These are phyloP conservation scores for Beta vulgaris DNA, from an alignment of 148 eudicot genomes.

Conservation along the genomic window DNA sequence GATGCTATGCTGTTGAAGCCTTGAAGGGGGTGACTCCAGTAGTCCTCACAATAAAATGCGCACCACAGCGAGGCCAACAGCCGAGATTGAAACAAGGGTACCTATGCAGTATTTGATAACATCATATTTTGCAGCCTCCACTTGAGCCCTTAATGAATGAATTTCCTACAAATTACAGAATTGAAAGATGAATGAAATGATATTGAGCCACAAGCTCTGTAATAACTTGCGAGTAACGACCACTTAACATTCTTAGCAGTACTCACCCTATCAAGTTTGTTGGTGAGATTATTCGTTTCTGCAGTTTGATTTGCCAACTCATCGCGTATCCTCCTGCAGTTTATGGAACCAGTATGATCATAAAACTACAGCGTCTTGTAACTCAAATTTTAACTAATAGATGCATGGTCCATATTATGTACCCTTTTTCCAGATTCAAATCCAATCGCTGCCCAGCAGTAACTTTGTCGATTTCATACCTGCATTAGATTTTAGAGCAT, in stretches of 20 bases:
- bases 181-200: not conserved
- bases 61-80: constrained; percentile 60
- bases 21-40: not conserved
- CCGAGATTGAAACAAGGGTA: constrained; percentile 62
- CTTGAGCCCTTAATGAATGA: constrained; percentile 59
- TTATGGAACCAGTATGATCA: not conserved
- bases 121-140: constrained; percentile 67
- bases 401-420: constrained; percentile 7
- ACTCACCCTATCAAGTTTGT: constrained; percentile 70
- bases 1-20: not conserved
- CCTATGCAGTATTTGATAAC: constrained; percentile 75
- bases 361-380: not conserved
- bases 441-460: constrained; percentile 79
- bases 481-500: constrained; percentile 22
- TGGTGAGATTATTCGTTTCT: constrained; percentile 65
- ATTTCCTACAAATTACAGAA: constrained; percentile 48
- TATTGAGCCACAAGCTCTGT: not conserved
- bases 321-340: constrained; percentile 72
- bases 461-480: constrained; percentile 75
- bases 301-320: constrained; percentile 68
- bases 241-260: not conserved
- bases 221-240: not conserved
- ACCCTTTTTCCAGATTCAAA: constrained; percentile 81
- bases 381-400: not conserved
- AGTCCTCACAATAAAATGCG: constrained; percentile 42